phyloP scores from a whole-genome alignment of 1,284 basidiomycete genomes.

The Termitomyces sp. region DNA sequence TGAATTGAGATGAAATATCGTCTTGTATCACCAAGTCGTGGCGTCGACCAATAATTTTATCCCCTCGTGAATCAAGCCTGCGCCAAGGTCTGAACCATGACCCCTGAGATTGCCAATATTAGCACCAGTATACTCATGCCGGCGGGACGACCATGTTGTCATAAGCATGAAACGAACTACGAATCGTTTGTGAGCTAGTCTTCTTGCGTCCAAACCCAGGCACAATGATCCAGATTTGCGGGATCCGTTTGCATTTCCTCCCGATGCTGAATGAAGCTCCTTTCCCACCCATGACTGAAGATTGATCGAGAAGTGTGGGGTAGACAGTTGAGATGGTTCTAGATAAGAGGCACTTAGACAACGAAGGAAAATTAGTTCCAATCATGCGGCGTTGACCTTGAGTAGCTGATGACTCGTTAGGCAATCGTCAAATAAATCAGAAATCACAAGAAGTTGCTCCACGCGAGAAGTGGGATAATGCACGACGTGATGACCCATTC shows the following conservation, averaged over 20 bases:
- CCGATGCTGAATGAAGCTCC: background rate
- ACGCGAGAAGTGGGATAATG: background rate
- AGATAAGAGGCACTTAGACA: constrained; percentile 2
- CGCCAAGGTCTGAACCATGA: background rate
- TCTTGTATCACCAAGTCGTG: background rate
- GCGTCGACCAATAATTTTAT: background rate
- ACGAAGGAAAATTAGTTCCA: background rate
- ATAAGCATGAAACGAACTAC: background rate
- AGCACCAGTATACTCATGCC: background rate
- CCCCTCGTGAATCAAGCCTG: background rate
- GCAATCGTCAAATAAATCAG: background rate
- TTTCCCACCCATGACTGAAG: constrained; percentile 1
- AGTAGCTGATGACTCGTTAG: background rate
- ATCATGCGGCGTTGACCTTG: background rate
- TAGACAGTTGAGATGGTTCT: background rate
- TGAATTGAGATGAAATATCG: constrained; percentile 1
- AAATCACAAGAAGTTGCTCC: background rate
- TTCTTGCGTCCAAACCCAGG: background rate
- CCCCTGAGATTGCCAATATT: background rate
- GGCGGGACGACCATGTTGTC: background rate
- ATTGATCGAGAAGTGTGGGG: constrained; percentile 7
- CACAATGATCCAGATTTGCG: background rate
- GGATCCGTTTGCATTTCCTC: background rate
- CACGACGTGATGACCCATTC: background rate
- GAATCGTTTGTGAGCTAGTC: background rate